These are phyloP conservation scores for Ustilago shanxiensis DNA, from an alignment of 1,284 basidiomycete species.

Conservation along the genomic window DNA sequence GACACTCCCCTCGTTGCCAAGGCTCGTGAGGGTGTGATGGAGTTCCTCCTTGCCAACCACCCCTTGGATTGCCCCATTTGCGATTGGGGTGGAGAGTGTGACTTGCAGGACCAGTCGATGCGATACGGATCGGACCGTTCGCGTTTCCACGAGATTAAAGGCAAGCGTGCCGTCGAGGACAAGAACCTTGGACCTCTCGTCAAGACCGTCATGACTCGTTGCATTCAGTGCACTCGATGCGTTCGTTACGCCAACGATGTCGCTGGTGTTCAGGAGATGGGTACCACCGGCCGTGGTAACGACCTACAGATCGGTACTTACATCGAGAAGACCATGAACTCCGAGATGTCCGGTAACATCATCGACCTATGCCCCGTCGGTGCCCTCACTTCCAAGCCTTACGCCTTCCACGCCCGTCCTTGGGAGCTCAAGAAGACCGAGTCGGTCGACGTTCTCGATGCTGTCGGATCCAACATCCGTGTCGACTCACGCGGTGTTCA, in stretches of 20 bases:
- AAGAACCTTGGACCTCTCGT: slow-evolving; percentile 98
- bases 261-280: slow-evolving; percentile 96
- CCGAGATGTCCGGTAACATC: slow-evolving; percentile 96
- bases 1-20: slow-evolving; percentile 95
- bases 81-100: slow-evolving; percentile 86
- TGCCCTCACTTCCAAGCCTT: slow-evolving; percentile 96
- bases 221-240: slow-evolving; percentile 99
- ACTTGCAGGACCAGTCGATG: slow-evolving; percentile 99
- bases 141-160: slow-evolving; percentile 96
- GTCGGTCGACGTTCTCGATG: slow-evolving; percentile 96
- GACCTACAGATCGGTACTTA: slow-evolving; percentile 99
- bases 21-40: slow-evolving; percentile 93
- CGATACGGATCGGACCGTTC: slow-evolving; percentile 97
- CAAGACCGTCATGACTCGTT: slow-evolving; percentile 99
- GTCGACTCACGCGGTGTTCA: slow-evolving; percentile 94
- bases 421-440: slow-evolving; percentile 99
- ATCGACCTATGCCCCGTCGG: slow-evolving; percentile 96
- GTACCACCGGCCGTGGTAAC: slow-evolving; percentile 96
- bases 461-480: slow-evolving; percentile 96
- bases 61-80: slow-evolving; percentile 98
- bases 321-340: slow-evolving; percentile 96
- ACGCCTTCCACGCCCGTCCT: slow-evolving; percentile 94
- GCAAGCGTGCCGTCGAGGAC: slow-evolving; percentile 98
- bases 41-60: slow-evolving; percentile 96
- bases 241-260: slow-evolving; percentile 99